These are phyloP conservation scores for Patellifolia procumbens DNA, from an alignment of 179 eudicot genomes.

Conservation along the genomic window DNA sequence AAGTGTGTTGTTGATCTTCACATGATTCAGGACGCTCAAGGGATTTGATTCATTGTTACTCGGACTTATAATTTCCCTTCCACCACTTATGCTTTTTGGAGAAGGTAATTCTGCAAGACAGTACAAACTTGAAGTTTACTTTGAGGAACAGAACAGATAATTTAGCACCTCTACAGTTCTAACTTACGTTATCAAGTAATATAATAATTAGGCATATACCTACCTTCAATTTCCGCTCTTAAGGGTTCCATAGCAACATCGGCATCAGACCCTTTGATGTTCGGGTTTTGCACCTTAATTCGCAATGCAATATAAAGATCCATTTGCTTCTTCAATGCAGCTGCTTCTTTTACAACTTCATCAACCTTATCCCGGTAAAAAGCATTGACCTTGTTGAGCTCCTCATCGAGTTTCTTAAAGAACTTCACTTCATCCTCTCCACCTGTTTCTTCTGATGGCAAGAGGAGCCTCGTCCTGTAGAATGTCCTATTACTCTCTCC, in stretches of 20 bases:
- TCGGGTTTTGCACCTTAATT: conserved; percentile 45
- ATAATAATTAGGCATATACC: not conserved
- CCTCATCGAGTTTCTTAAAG: conserved; percentile 64
- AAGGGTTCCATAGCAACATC: conserved; percentile 27
- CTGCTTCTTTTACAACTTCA: conserved; percentile 53
- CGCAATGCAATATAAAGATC: conserved; percentile 73
- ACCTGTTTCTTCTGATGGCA: conserved; percentile 54
- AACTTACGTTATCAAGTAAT: no score
- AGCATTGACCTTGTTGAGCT: conserved; percentile 67
- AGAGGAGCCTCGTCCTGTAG: conserved; percentile 62
- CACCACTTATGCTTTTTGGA: not conserved
- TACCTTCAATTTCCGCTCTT: conserved; percentile 38
- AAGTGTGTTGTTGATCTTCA: conserved; percentile 51
- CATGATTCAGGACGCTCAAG: conserved; percentile 58
- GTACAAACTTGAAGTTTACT: conserved; percentile 17
- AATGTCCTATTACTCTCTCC: conserved; percentile 38
- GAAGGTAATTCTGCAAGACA: conserved; percentile 29
- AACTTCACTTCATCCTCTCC: conserved; percentile 61
- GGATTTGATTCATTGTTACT: conserved; percentile 29
- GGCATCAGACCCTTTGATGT: conserved; percentile 19
- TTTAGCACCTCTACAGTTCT: no score
- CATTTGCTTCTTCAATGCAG: conserved; percentile 68
- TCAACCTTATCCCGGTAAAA: conserved; percentile 61
- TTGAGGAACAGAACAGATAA: conserved; percentile 6
- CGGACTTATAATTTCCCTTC: conserved; percentile 18